A percentile compares a stretch with the other conserved stretches of the same genome.
Conservation (phyloP, 306 rosid genomes). For the Cicer cuneatum region DNA sequence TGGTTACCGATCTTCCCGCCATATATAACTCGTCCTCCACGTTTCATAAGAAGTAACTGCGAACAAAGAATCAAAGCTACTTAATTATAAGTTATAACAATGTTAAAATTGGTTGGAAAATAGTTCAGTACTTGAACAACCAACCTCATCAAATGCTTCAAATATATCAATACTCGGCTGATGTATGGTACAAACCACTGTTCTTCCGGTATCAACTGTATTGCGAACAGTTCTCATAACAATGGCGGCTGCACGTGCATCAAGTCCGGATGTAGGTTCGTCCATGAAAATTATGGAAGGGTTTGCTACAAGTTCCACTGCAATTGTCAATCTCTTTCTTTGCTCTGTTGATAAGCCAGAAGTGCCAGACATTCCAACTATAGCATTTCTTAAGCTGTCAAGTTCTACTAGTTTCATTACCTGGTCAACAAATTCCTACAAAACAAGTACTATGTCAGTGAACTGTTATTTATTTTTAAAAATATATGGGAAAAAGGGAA, state of each 20-base stretch:
- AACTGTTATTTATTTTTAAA: not conserved
- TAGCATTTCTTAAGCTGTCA: conserved; percentile 1
- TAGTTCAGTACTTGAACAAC: not conserved
- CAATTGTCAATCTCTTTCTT: conserved; percentile 12
- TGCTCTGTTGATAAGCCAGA: conserved; percentile 13
- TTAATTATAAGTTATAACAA: not conserved
- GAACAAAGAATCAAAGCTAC: not conserved
- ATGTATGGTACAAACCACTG: conserved; percentile 24
- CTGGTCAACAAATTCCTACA: conserved; percentile 10
- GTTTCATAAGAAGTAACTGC: conserved; percentile 16
- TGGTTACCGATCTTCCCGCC: conserved; percentile 55
- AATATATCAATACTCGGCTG: conserved; percentile 9
- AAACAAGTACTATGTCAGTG: not conserved
- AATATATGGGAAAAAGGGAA: no score
- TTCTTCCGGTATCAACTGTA: conserved; percentile 19
- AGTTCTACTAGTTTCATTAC: conserved; percentile 9
- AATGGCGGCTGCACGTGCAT: conserved; percentile 10
- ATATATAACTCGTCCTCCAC: conserved; percentile 20
- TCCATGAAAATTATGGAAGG: conserved; percentile 22
- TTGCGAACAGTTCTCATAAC: conserved; percentile 22
- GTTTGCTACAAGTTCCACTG: conserved; percentile 21
- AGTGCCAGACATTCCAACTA: conserved; percentile 14
- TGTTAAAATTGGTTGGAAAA: not conserved
- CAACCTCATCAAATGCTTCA: conserved; percentile 8
- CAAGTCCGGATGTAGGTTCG: conserved; percentile 22